Evolutionary conservation across 2,329 filamentous ascomycete genomes (phyloP).

Genomic region (Monosporascus sp.): DNA sequence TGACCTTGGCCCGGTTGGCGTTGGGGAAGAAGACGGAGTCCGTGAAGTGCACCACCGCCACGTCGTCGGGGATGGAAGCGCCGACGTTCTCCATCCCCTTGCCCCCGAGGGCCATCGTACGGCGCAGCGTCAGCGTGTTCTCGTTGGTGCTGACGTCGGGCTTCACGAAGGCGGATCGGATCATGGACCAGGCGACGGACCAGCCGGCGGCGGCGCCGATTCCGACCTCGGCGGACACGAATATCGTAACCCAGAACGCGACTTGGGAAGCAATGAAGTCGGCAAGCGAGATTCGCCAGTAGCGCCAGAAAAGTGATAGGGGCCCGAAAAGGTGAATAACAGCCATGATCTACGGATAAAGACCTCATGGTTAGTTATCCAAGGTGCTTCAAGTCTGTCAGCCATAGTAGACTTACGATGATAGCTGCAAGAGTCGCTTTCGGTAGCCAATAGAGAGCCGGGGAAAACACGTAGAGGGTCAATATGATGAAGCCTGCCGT

Average conservation of each 20-base stretch:
- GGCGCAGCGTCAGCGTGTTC: slow-evolving; percentile 12
- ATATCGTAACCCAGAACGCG: slow-evolving; percentile 59
- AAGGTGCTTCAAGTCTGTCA: no score
- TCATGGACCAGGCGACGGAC: slow-evolving; percentile 56
- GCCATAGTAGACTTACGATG: slow-evolving; percentile 35
- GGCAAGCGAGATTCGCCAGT: slow-evolving; percentile 59
- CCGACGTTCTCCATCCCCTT: slow-evolving; percentile 20
- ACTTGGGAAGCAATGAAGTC: slow-evolving; percentile 61
- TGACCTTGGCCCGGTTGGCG: slow-evolving; percentile 38
- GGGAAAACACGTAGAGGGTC: slow-evolving; percentile 56
- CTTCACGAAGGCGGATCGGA: slow-evolving; percentile 49
- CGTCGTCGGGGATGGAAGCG: slow-evolving; percentile 37
- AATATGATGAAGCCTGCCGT: slow-evolving; percentile 58
- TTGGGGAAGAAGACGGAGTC: slow-evolving; percentile 59
- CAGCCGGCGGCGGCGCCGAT: slow-evolving; percentile 57
- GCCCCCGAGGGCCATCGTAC: slow-evolving; percentile 15
- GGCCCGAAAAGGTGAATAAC: slow-evolving; percentile 58
- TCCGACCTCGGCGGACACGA: slow-evolving; percentile 55
- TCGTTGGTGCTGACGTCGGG: slow-evolving; percentile 8
- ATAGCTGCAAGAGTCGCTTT: slow-evolving; percentile 60
- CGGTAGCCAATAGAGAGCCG: slow-evolving; percentile 62
- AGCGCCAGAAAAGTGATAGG: slow-evolving; percentile 54
- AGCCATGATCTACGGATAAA: slow-evolving; percentile 46
- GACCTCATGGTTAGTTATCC: background rate
- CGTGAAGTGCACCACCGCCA: slow-evolving; percentile 51